Base-by-base conservation (phyloP, 2,329 filamentous ascomycete genomes). In the Didymella pinodella region DNA sequence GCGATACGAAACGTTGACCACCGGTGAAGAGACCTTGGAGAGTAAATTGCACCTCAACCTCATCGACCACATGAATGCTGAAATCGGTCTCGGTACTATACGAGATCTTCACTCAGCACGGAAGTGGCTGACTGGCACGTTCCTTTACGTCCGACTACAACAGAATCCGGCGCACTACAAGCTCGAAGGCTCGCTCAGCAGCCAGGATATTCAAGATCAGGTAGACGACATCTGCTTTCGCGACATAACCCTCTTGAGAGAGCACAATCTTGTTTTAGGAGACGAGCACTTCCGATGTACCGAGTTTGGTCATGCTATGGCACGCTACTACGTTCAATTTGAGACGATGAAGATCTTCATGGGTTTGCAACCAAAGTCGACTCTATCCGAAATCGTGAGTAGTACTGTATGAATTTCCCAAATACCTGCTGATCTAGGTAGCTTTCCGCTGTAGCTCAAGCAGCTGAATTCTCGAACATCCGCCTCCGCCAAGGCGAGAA, bases 51-150 rank as follows among this genome's bases (percentile, higher is more conserved):
- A 96, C 75, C 80, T 87, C 28, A 92, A 94, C 65, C 78, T 96
- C 0, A 88, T 93, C 48, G 91, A 94, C 64, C 91, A 96, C 68
- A 76, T 96, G 64, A 96, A 96, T 69, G 92, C 92, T 2, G 92
- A 96, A 70, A 89, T 94, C 47, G 88, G 89, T 1, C 81, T 96
- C 1, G 88, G 90, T 0, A 93, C 90, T 0, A 87, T 96, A 53
- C 84, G 79, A 5, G 84, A 89, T 65, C 73, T 89, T 0, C 72
- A 82, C 1, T 86, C 88, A 0, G 92, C 92, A 11, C 88, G 88
- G 61, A 83, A 80, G 61, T 96, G 92, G 92, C 85, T 96, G 20
- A 80, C 80, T 7, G 87, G 91, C 1, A 95, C 92, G 0, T 96
- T 96, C 67, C 80, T 96, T 8, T 90, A 88, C 61, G 88, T 95